Evolutionary conservation across 495 filamentous ascomycete species (phyloP).

Genomic region (Penicillium argentinense): DNA sequence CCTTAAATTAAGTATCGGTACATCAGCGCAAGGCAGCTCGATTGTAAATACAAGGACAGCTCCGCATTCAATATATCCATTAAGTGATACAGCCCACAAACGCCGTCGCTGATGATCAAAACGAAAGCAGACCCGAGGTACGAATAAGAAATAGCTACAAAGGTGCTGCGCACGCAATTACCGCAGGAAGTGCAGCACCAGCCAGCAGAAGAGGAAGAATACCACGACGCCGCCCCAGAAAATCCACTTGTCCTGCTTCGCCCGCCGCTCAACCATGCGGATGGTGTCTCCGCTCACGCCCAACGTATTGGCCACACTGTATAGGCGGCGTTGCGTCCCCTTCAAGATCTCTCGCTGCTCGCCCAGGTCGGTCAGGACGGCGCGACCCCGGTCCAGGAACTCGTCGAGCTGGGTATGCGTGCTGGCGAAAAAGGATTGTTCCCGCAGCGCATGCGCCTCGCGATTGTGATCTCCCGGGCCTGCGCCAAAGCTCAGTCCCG

Average conservation of each 20-base stretch:
- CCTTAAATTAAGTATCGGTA: too few relatives aligned
- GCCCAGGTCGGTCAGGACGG: conserved; percentile 83
- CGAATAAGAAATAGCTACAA: too few relatives aligned
- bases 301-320: conserved; percentile 90
- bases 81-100: too few relatives aligned
- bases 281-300: conserved; percentile 96
- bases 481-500: conserved; percentile 54
- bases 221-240: conserved; percentile 84
- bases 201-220: conserved; percentile 92
- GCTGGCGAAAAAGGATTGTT: conserved; percentile 79
- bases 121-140: too few relatives aligned
- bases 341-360: conserved; percentile 94
- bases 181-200: conserved; percentile 79
- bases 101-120: conserved; percentile 41
- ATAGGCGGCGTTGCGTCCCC: conserved; percentile 84
- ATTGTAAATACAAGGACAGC: too few relatives aligned
- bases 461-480: conserved; percentile 60
- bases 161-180: too few relatives aligned
- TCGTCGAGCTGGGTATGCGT: conserved; percentile 87
- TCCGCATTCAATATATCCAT: too few relatives aligned
- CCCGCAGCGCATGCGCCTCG: conserved; percentile 82
- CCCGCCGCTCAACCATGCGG: conserved; percentile 87
- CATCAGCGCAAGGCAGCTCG: too few relatives aligned
- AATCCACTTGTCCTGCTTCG: conserved; percentile 96
- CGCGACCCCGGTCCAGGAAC: conserved; percentile 86